phyloP scores from a whole-genome alignment of 1,284 basidiomycete species.

The Gomphus bonarii region DNA sequence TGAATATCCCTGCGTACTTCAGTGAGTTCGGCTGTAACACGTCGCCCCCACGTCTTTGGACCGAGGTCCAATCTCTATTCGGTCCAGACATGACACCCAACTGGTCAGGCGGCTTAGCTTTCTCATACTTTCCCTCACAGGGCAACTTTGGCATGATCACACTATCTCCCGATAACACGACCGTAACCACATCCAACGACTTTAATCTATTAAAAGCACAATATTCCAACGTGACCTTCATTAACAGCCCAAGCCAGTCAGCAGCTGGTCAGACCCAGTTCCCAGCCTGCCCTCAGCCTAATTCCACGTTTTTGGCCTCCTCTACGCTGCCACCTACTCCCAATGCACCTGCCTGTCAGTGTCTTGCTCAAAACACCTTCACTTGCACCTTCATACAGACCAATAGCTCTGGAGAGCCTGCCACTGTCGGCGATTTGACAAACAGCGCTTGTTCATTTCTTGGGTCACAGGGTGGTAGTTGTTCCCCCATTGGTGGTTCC shows the following conservation, averaged over 20 bases:
- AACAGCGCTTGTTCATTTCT: constrained; percentile 62
- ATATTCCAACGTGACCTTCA: constrained; percentile 46
- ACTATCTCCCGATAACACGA: constrained; percentile 49
- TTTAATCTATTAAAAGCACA: constrained; percentile 56
- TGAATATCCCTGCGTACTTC: constrained; percentile 81
- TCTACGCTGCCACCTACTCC: constrained; percentile 76
- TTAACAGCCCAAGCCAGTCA: constrained; percentile 54
- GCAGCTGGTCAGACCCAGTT: constrained; percentile 44
- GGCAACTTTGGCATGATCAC: constrained; percentile 82
- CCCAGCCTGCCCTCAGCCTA: constrained; percentile 55
- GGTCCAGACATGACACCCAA: constrained; percentile 61
- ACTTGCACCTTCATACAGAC: constrained; percentile 63
- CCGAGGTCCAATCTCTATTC: constrained; percentile 70
- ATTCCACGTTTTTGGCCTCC: constrained; percentile 52
- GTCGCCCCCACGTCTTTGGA: constrained; percentile 63
- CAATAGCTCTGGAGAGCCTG: constrained; percentile 41
- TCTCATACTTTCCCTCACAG: constrained; percentile 70
- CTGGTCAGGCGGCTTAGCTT: constrained; percentile 86
- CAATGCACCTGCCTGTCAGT: constrained; percentile 68
- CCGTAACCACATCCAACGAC: constrained; percentile 57
- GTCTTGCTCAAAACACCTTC: constrained; percentile 51
- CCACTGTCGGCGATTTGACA: constrained; percentile 58
- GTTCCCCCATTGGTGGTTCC: constrained; percentile 61
- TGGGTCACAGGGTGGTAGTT: constrained; percentile 48
- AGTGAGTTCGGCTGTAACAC: constrained; percentile 82